Evolutionary conservation across 208 protist genomes (phyloP), one percentile per base, ranked within the genome.

Genomic region (Strigomonas culicis): DNA sequence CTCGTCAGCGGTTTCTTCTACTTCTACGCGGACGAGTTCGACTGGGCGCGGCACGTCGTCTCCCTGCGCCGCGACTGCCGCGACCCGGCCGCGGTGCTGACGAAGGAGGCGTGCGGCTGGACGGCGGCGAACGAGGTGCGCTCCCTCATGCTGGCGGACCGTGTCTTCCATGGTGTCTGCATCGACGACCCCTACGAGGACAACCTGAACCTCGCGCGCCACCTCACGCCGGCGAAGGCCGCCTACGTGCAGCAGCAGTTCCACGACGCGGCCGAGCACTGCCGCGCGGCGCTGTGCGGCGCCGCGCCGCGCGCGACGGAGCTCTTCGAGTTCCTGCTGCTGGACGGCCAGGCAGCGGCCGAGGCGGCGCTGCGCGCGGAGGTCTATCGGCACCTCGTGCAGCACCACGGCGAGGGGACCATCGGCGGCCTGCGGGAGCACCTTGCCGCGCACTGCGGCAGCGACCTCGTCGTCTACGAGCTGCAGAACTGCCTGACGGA

Each of bases 101-200:
- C 66, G 7, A 39, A 70, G 49, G 43, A 51, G 4, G 67, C 72
- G 30, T 68, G 83, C 8, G 69, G 63, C 17, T 91, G 87, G 84
- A 36, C 65, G 8, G 52, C 25, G n/a, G 60, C 36, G 1, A 51
- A 78, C 47, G 77, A 79, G 19, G 32, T 77, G 36, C 27, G 63
- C 27, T 56, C 58, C 11, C 24, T 66, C 27, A 36, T 75, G 19
- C 59, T 86, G n/a, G 55, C 77, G 15, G 44, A 89, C 32, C 74
- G 82, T 15, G 62, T 84, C 57, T 90, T 75, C 66, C 82, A 88
- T 63, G 46, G 67, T 41, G 66, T 92, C 32, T 92, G 76, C 65
- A 91, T 94, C 57, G 85, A 92, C 41, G 88, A 94, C 58, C 71
- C 79, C 22, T 94, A 92, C 67, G 88, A 94, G 46, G 72, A 86